A percentile compares a stretch with the other conserved stretches of the same genome.
Evolutionary conservation across 768 basidiomycete species (phyloP).

Genomic region (Agaricus subrufescens): DNA sequence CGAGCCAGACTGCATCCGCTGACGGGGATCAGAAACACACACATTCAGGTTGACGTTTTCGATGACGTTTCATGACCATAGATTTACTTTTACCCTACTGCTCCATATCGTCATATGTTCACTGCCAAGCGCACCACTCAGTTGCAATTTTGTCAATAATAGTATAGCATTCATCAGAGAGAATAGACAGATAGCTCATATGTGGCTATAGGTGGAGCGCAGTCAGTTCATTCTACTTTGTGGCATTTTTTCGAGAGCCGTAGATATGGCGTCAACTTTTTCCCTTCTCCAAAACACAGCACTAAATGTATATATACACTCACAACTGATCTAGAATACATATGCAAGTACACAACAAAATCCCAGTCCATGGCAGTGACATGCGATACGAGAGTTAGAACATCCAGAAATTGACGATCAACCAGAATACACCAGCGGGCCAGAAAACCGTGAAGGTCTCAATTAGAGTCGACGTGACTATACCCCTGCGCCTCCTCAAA

Average conservation of each 20-base stretch:
- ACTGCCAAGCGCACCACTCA: no score
- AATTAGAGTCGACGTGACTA: conserved; percentile 26
- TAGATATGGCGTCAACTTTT: no score
- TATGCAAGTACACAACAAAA: neutral
- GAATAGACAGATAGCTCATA: no score
- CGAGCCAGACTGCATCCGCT: neutral
- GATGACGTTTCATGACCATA: neutral
- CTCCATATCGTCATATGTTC: no score
- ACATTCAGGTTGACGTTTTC: neutral
- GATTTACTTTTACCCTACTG: neutral
- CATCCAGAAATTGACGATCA: conserved; percentile 11
- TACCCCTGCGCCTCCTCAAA: conserved; percentile 20
- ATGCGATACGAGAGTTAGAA: neutral
- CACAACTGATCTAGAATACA: neutral
- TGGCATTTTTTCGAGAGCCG: no score
- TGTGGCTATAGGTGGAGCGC: no score
- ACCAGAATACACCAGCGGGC: conserved; percentile 11
- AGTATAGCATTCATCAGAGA: no score
- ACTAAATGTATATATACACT: neutral
- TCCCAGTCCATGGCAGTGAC: neutral
- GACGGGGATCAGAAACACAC: neutral
- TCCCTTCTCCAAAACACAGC: neutral
- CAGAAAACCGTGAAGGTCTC: conserved; percentile 9
- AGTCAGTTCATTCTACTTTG: no score
- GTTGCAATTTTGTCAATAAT: no score